Evolutionary conservation across 768 basidiomycete genomes (phyloP), one percentile per base, ranked within the genome.

Genomic region (Aureoboletus auriporus): DNA sequence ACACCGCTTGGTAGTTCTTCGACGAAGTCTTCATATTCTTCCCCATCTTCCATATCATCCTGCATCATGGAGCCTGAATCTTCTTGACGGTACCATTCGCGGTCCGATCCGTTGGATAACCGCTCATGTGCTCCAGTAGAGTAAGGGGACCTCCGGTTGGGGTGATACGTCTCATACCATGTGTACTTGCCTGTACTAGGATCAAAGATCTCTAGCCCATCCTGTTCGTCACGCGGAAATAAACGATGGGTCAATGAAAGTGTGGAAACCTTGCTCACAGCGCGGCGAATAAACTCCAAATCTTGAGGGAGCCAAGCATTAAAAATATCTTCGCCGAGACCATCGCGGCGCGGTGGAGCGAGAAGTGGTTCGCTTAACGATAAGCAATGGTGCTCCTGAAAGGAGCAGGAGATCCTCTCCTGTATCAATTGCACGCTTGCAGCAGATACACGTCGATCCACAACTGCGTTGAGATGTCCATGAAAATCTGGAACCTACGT

Each of bases 371-470:
- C 66, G 34, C 69, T 61, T 8, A 71, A 69, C 13, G 49, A 54
- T 8, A 78, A 53, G 46, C 76, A 77, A 38, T 78, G 75, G 44
- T 78, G 74, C 55, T 79, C 78, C 34, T 67, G 60, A 29, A 79
- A 62, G 33, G 58, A 58, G 51, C 71, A 74, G 38, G 72, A 71
- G 1, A 79, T 53, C 16, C 73, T 69, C 41, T 67, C 64, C 23
- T 70, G 69, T 14, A 52, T 43, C 30, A 76, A 31, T n/a, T 50
- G 55, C 12, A 69, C 58, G 8, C 42, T 56, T 20, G 45, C n/a
- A 6, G 53, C 57, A 14, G 46, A 52, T 39, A 59, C 26, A 16
- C 51, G 64, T n/a, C 27, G 53, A 53, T 62, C 55, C 28, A 54
- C 42, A 11, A 51, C 44, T 5, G 68, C 62, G 13, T 57, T 58